Percentiles rank a stretch among this genome's conserved stretches.
Evolutionary conservation across 2,329 filamentous ascomycete genomes (phyloP).

Genomic region (Cytospora piceae): DNA sequence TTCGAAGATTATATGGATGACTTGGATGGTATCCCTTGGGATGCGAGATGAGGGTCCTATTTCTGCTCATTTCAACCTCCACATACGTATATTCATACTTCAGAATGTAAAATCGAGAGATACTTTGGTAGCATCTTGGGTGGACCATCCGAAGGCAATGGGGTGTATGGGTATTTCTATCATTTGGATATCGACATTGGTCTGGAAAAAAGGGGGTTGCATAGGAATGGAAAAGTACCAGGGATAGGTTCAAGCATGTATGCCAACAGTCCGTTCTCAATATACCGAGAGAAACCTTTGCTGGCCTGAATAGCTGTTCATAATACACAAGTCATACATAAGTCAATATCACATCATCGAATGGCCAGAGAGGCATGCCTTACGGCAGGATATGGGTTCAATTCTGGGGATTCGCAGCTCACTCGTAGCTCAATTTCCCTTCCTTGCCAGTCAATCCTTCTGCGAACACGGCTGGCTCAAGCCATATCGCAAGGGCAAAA

Average conservation of each 20-base stretch:
- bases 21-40: constrained; percentile 58
- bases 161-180: background rate
- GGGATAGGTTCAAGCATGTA: background rate
- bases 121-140: background rate
- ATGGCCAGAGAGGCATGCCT: background rate
- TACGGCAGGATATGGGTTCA: background rate
- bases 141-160: background rate
- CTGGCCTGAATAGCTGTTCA: background rate
- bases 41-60: constrained; percentile 35
- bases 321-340: background rate
- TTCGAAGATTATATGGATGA: constrained; percentile 61
- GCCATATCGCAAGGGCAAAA: background rate
- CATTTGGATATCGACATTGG: background rate
- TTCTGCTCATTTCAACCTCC: background rate
- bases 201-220: background rate
- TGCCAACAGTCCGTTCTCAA: background rate
- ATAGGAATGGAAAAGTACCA: background rate
- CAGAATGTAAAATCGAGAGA: too few relatives aligned
- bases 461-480: too few relatives aligned
- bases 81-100: background rate
- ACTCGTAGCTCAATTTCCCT: background rate
- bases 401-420: background rate
- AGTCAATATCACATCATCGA: background rate
- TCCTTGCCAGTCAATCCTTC: background rate
- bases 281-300: background rate